These are phyloP conservation scores for Flagelloscypha sp. DNA, from an alignment of 768 basidiomycete genomes.

Conservation along the genomic window DNA sequence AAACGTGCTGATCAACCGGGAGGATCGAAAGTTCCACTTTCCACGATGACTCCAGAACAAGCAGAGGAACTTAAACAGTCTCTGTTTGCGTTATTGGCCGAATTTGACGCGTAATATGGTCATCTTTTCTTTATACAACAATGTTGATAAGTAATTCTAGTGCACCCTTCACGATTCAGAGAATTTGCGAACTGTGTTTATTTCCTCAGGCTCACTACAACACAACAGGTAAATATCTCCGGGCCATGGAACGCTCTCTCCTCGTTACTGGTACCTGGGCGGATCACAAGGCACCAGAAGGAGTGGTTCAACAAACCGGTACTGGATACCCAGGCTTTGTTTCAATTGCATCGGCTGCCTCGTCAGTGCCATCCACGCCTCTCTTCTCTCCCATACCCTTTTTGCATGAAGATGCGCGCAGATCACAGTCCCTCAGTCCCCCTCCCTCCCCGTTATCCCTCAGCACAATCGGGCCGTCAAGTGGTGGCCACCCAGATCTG, in stretches of 20 bases:
- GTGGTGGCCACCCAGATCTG: conserved; percentile 24
- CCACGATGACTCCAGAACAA: conserved; percentile 58
- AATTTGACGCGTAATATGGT: conserved; percentile 60
- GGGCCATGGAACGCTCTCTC: conserved; percentile 74
- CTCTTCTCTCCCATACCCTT: conserved; percentile 86
- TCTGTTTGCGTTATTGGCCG: conserved; percentile 59
- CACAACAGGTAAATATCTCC: conserved; percentile 77
- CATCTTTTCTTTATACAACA: neutral
- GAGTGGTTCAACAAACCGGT: conserved; percentile 28
- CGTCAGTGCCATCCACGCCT: conserved; percentile 65
- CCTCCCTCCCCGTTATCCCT: conserved; percentile 67
- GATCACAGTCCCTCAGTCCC: conserved; percentile 72
- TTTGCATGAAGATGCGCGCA: conserved; percentile 73
- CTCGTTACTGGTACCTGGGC: conserved; percentile 78
- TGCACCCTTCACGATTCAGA: conserved; percentile 85
- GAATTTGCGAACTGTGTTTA: conserved; percentile 74
- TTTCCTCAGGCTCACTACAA: conserved; percentile 66
- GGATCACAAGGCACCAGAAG: conserved; percentile 47
- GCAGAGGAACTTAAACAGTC: conserved; percentile 45
- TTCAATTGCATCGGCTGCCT: conserved; percentile 35
- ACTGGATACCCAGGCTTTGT: conserved; percentile 32
- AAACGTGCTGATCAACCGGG: conserved; percentile 39
- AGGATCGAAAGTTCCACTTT: conserved; percentile 46
- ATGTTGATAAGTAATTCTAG: conserved; percentile 5
- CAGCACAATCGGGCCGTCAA: conserved; percentile 24